Base-by-base conservation (phyloP, 768 basidiomycete genomes). In the Tricholoma matsutake region DNA sequence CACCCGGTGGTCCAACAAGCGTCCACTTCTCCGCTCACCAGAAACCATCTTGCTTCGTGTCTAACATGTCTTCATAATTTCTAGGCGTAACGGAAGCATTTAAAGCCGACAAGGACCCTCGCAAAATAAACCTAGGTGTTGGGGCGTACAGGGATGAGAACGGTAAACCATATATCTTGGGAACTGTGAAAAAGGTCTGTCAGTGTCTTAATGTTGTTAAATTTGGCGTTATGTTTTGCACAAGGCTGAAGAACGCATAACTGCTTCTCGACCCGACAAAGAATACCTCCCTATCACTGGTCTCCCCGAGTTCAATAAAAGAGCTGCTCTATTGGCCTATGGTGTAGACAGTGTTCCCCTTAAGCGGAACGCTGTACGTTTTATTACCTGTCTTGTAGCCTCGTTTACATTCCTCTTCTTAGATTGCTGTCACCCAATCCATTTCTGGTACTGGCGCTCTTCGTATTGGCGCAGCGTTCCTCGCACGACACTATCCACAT, bases 371-470 rank as follows among this genome's bases (percentile, higher is more conserved):
- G 77, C 89, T 60, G 91, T 94, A 69, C 56, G 91, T 83, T 52
- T 41, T 25, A 31, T 32, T 60, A n/a, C 25, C 22, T 28, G 29
- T 61, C 18, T 28, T 49, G 35, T 37, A 39, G 47, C 54, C 51
- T 61, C 58, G 54, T 60, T 45, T 35, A 55, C 6, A 60, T 68
- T 25, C 4, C 14, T 28, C 61, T 66, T 53, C 31, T 41, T 66
- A 96, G 91, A 81, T 96, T 69, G 85, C 92, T 25, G 82, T 91
- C 57, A 90, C 94, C 10, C 97, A 99, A 75, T 89, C 95, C 58
- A 96, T 98, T 74, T 98, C 96, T 29, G 97, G 97, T 13, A 99
- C 97, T 11, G 97, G 97, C 67, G 97, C 97, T 49, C 90, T 98
- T 65, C 86, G 97, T 68, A 92, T 98, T 73, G 97, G 95, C 54